Conservation (phyloP, 441 rosid species). For the Melastoma candidum region DNA sequence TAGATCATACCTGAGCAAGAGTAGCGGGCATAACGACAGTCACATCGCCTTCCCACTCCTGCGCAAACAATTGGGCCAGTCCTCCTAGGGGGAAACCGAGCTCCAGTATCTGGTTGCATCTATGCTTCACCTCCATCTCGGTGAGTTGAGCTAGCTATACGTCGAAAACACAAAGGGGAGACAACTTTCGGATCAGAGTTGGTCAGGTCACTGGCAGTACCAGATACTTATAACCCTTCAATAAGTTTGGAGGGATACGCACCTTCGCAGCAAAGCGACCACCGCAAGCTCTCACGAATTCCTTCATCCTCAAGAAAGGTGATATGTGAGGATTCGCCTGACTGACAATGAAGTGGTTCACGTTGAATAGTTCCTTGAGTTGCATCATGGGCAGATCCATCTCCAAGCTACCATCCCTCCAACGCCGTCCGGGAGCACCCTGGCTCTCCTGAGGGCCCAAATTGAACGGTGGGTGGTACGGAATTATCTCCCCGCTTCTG, state of each 20-base stretch:
- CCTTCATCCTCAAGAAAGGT: conserved; percentile 75
- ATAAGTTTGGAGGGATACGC: conserved; percentile 9
- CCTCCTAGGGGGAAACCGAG: conserved; percentile 94
- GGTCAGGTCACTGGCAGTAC: no score
- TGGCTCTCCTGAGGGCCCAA: conserved; percentile 68
- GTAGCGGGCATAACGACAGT: conserved; percentile 98
- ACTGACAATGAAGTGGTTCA: conserved; percentile 90
- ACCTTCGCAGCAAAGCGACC: conserved; percentile 98
- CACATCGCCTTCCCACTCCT: conserved; percentile 98
- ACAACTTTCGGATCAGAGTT: no score
- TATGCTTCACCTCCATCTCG: conserved; percentile 95
- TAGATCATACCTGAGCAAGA: conserved; percentile 61
- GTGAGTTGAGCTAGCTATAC: conserved; percentile 78
- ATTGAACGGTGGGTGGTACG: conserved; percentile 92
- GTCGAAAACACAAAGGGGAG: no score
- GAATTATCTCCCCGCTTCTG: conserved; percentile 74
- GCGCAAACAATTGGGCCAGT: conserved; percentile 83
- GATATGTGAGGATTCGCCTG: conserved; percentile 97
- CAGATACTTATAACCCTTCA: no score
- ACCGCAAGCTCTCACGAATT: conserved; percentile 73
- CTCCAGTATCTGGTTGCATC: conserved; percentile 77
- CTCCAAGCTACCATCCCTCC: conserved; percentile 99
- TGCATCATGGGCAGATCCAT: conserved; percentile 97
- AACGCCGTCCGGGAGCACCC: conserved; percentile 53
- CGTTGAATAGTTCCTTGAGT: conserved; percentile 92